Conservation (phyloP, 192 early-diverging fungal genomes). For the Fimicolochytrium jonesii region DNA sequence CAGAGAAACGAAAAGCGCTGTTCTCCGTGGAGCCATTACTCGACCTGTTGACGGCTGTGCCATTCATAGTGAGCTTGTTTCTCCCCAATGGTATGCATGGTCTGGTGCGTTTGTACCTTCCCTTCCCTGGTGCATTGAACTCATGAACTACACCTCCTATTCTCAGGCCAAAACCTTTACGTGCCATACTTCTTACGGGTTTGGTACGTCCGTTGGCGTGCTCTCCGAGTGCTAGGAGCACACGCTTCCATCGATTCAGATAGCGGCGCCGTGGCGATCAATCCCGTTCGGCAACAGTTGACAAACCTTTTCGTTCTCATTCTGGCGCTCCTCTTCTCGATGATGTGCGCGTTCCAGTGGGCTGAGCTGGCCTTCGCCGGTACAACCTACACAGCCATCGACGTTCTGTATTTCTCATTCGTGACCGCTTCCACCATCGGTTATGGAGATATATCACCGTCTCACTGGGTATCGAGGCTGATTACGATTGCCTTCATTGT, state of each 20-base stretch:
- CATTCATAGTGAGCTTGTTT: conserved; percentile 13
- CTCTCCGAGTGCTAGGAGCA: too few relatives aligned
- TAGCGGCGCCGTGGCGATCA: neutral
- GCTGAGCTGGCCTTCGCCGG: conserved; percentile 4
- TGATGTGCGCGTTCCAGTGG: conserved; percentile 4
- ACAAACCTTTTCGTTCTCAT: neutral
- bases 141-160: too few relatives aligned
- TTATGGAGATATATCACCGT: conserved; percentile 4
- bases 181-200: conserved; percentile 12
- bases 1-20: neutral
- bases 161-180: neutral
- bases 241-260: too few relatives aligned
- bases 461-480: neutral
- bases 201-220: conserved; percentile 5
- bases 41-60: conserved; percentile 6
- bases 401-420: conserved; percentile 4
- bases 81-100: neutral
- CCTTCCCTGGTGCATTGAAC: too few relatives aligned
- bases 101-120: too few relatives aligned
- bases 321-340: neutral
- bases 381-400: neutral
- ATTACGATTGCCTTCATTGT: conserved; percentile 2
- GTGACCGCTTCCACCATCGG: conserved; percentile 12
- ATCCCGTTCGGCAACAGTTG: conserved; percentile 6
- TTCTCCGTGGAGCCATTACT: neutral